phyloP scores from a whole-genome alignment of 257 asterid genomes.

The Catharanthus roseus region DNA sequence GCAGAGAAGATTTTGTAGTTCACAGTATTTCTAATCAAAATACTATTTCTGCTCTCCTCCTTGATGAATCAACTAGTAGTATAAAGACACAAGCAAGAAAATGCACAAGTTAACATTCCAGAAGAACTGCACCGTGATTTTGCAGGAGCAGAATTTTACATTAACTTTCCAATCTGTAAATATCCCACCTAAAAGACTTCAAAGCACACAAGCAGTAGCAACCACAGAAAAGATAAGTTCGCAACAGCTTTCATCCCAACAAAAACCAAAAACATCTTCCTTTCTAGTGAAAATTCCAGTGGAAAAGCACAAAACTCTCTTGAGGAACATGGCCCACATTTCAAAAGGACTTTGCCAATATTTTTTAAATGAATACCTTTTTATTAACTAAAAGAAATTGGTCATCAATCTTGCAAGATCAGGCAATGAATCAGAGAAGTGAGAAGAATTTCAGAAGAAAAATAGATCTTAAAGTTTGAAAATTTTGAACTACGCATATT shows the following conservation, averaged over 20 bases:
- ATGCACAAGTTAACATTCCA: background rate
- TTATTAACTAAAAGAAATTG: background rate
- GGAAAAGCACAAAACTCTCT: too few relatives aligned
- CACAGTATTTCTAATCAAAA: background rate
- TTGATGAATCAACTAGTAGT: too few relatives aligned
- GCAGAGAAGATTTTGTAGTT: background rate
- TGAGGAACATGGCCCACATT: background rate
- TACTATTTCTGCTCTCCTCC: background rate
- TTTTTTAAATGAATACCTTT: background rate
- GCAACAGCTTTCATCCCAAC: background rate
- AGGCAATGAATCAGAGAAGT: background rate
- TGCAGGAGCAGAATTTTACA: background rate
- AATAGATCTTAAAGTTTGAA: background rate
- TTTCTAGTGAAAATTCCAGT: background rate
- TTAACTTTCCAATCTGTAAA: background rate
- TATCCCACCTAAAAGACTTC: background rate
- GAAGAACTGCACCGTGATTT: background rate
- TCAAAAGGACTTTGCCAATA: background rate
- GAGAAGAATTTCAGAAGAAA: background rate
- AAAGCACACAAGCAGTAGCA: background rate
- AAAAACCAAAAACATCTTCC: background rate
- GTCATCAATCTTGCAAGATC: background rate
- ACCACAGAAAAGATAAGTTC: background rate
- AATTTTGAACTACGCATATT: background rate
- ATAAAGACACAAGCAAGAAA: background rate